These are phyloP conservation scores for Escallonia rubra DNA, from an alignment of 129 eudicot genomes.

Conservation along the genomic window DNA sequence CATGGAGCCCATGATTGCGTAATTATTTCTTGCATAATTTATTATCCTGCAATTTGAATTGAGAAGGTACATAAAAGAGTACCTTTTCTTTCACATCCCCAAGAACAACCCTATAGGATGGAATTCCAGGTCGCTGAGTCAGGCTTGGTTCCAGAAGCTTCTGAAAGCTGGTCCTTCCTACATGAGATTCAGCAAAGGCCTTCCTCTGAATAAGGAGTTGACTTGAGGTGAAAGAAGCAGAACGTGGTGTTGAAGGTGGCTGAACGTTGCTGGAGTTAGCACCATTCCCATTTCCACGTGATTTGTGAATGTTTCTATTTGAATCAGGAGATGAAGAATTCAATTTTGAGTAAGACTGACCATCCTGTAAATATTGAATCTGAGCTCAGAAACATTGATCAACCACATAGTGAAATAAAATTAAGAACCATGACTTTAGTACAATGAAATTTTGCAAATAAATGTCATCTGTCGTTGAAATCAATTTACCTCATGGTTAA, in stretches of 20 bases:
- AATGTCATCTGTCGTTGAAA: conserved; percentile 1
- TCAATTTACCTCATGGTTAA: conserved; percentile 50
- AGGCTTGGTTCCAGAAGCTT: conserved; percentile 92
- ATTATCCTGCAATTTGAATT: no score
- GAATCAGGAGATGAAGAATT: conserved; percentile 12
- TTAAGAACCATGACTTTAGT: neutral
- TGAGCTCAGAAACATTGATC: no score
- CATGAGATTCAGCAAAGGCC: conserved; percentile 56
- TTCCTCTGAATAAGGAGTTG: conserved; percentile 62
- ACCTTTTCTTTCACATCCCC: conserved; percentile 96
- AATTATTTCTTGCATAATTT: no score
- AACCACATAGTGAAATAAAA: neutral
- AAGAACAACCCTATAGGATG: conserved; percentile 88
- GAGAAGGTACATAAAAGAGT: conserved; percentile 3
- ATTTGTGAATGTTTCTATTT: conserved; percentile 19
- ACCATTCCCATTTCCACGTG: conserved; percentile 31
- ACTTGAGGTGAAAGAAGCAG: conserved; percentile 41
- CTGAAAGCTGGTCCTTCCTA: conserved; percentile 72
- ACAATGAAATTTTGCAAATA: neutral
- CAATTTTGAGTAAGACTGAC: conserved; percentile 21
- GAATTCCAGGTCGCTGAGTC: conserved; percentile 67
- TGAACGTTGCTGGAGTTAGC: conserved; percentile 33
- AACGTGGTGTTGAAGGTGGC: conserved; percentile 33
- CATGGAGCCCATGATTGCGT: no score
- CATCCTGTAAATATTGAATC: conserved; percentile 37